Conservation (phyloP, 495 filamentous ascomycete genomes). For the Penicillium ucsense region DNA sequence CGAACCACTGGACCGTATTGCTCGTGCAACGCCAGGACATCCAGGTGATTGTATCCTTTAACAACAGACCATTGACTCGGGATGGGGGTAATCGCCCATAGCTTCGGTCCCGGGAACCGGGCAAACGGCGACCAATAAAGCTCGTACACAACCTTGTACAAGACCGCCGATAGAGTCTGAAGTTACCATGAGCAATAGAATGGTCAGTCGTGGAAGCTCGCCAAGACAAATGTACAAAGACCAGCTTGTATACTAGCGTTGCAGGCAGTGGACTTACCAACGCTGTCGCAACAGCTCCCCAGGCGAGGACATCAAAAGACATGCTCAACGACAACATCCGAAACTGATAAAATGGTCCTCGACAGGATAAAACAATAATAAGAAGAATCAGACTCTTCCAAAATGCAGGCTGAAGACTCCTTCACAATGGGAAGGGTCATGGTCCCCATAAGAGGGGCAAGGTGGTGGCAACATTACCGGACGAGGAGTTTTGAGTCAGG, state of each 20-base stretch:
- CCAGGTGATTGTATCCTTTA: slow-evolving; percentile 13
- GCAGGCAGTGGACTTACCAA: too few species aligned
- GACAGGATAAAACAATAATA: too few species aligned
- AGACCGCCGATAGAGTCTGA: slow-evolving; percentile 9
- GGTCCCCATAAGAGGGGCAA: background rate
- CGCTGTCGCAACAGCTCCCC: too few species aligned
- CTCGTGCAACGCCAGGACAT: slow-evolving; percentile 19
- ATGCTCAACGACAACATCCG: too few species aligned
- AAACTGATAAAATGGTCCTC: too few species aligned
- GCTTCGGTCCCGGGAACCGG: slow-evolving; percentile 41
- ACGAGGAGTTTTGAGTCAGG: background rate
- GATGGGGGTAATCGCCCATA: slow-evolving; percentile 31
- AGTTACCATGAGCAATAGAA: background rate
- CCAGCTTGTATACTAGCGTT: too few species aligned
- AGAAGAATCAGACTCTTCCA: background rate
- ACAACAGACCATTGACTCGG: slow-evolving; percentile 20
- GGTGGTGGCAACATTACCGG: background rate
- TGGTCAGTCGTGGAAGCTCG: too few species aligned
- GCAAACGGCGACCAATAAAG: slow-evolving; percentile 41
- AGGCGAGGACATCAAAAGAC: too few species aligned
- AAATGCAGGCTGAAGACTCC: background rate
- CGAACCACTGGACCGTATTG: slow-evolving; percentile 44
- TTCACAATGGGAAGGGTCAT: too few species aligned
- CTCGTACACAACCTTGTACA: slow-evolving; percentile 28
- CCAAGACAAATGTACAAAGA: too few species aligned